phyloP scores from a whole-genome alignment of 2,329 filamentous ascomycete species.

The Metarhizium rileyi region DNA sequence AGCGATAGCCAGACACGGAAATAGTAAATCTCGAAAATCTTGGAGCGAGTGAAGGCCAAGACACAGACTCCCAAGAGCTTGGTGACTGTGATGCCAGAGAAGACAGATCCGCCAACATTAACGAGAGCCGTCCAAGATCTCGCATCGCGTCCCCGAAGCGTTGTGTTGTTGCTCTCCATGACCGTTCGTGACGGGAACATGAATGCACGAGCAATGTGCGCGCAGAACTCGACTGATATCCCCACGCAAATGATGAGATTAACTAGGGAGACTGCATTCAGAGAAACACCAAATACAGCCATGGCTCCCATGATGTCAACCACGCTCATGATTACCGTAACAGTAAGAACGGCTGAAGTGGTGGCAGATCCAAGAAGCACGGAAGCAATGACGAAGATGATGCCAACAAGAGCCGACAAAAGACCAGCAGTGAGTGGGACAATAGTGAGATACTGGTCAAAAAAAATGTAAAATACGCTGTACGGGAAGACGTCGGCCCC shows the following conservation, averaged over 20 bases:
- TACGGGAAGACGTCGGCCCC: constrained; percentile 87
- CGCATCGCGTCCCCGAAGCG: constrained; percentile 73
- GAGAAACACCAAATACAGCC: constrained; percentile 76
- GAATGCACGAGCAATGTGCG: constrained; percentile 90
- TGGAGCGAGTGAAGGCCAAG: constrained; percentile 86
- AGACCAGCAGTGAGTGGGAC: constrained; percentile 69
- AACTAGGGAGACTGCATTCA: constrained; percentile 92
- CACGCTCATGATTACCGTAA: constrained; percentile 87
- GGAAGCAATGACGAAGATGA: constrained; percentile 74
- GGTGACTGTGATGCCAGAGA: constrained; percentile 92
- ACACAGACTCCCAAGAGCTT: constrained; percentile 90
- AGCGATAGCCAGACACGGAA: constrained; percentile 94
- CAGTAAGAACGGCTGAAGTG: constrained; percentile 73
- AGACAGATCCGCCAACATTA: constrained; percentile 89
- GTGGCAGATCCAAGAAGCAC: constrained; percentile 73
- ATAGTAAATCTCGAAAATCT: constrained; percentile 99
- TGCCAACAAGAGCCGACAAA: constrained; percentile 70
- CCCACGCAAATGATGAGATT: constrained; percentile 96
- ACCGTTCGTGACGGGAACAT: constrained; percentile 81
- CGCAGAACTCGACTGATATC: constrained; percentile 94
- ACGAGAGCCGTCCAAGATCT: constrained; percentile 88
- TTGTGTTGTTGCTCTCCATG: constrained; percentile 65
- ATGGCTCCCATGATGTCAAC: constrained; percentile 92
- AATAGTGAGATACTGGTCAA: constrained; percentile 90
- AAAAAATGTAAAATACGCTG: constrained; percentile 97